Conservation (phyloP, 306 rosid genomes). For the Quercus glauca region DNA sequence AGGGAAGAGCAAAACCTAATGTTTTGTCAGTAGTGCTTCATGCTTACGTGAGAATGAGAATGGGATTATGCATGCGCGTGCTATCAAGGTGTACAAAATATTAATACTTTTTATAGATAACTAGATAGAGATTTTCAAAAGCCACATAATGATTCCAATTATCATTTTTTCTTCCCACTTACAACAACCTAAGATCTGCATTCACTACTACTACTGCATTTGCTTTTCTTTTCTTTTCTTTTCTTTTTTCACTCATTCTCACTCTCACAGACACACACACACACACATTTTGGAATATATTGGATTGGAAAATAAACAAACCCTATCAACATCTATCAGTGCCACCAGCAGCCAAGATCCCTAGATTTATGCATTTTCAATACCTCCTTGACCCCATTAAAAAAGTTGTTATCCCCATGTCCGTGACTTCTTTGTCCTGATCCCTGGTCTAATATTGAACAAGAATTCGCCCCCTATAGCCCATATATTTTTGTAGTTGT, state of each 20-base stretch:
- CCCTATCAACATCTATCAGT: conserved; percentile 11
- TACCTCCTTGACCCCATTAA: no score
- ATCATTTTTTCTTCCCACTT: conserved; percentile 51
- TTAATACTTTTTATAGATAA: conserved; percentile 4
- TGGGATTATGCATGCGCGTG: conserved; percentile 45
- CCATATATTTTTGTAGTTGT: no score
- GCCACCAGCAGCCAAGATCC: neutral
- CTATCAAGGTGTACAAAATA: conserved; percentile 22
- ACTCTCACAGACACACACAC: neutral
- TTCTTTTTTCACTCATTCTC: neutral
- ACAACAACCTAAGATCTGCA: conserved; percentile 28
- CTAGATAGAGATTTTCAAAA: conserved; percentile 35
- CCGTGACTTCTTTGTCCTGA: no score
- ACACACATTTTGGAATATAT: no score
- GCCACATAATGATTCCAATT: conserved; percentile 40
- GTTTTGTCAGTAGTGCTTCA: conserved; percentile 14
- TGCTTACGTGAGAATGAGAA: conserved; percentile 52
- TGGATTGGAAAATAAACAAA: neutral
- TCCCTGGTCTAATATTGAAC: no score
- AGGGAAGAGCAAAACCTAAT: neutral
- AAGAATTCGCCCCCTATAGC: no score
- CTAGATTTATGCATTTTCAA: neutral
- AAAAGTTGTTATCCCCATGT: no score
- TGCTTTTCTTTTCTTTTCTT: neutral
- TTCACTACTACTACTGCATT: neutral